phyloP scores from a whole-genome alignment of 2,329 filamentous ascomycete genomes.

The Xylaria sp. region DNA sequence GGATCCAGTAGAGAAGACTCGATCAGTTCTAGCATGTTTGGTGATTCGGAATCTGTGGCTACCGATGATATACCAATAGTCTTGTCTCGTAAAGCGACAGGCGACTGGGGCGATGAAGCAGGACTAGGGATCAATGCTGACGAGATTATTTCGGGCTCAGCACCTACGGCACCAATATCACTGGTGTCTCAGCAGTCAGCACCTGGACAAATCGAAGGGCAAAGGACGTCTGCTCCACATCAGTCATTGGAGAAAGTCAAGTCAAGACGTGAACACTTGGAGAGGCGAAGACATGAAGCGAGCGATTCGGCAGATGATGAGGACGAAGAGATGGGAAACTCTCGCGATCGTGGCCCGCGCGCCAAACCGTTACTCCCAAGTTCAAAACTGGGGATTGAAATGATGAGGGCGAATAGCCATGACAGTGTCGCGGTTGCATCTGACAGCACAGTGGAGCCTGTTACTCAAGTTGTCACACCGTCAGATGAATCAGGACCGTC shows the following conservation, averaged over 20 bases:
- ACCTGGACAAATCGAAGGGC: slow-evolving; percentile 68
- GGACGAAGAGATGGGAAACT: slow-evolving; percentile 85
- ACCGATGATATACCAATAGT: slow-evolving; percentile 83
- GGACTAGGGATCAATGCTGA: slow-evolving; percentile 83
- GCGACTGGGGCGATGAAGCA: slow-evolving; percentile 78
- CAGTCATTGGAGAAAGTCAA: slow-evolving; percentile 79
- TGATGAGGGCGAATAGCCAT: slow-evolving; percentile 97
- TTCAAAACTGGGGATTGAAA: slow-evolving; percentile 93
- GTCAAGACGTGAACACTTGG: slow-evolving; percentile 78
- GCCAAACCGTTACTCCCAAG: slow-evolving; percentile 72
- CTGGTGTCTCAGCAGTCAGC: slow-evolving; percentile 72
- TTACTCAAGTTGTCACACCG: slow-evolving; percentile 65
- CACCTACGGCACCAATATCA: slow-evolving; percentile 58
- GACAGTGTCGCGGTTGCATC: slow-evolving; percentile 75
- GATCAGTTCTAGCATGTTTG: slow-evolving; percentile 87
- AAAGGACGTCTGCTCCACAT: slow-evolving; percentile 60
- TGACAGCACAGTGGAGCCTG: slow-evolving; percentile 62
- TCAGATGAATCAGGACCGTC: slow-evolving; percentile 54
- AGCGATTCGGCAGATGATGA: slow-evolving; percentile 93
- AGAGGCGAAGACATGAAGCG: slow-evolving; percentile 78
- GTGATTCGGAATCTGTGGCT: slow-evolving; percentile 82
- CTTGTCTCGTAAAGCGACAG: slow-evolving; percentile 76
- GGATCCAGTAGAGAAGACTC: slow-evolving; percentile 89
- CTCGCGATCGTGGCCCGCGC: slow-evolving; percentile 55
- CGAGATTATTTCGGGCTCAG: slow-evolving; percentile 54